Conservation (phyloP, 2,329 filamentous ascomycete genomes). For the Atkinsonella hypoxylon region DNA sequence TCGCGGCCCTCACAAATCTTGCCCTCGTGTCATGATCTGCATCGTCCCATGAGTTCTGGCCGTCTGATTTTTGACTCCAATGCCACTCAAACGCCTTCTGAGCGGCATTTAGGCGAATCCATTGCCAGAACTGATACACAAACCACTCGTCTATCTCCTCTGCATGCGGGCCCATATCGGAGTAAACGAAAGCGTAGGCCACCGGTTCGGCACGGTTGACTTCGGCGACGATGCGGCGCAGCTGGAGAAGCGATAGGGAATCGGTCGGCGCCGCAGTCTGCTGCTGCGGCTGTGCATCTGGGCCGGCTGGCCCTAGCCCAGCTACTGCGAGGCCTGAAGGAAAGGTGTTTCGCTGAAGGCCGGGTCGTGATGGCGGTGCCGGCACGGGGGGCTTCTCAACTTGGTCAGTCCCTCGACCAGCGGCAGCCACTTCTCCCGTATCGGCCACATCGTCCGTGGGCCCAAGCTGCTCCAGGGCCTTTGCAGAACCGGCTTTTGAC, state of each 20-base stretch:
- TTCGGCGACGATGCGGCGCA: conserved; percentile 61
- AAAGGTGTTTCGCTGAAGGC: conserved; percentile 15
- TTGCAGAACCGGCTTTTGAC: neutral
- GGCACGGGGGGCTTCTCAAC: conserved; percentile 20
- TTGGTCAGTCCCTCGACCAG: conserved; percentile 23
- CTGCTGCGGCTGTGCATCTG: conserved; percentile 9
- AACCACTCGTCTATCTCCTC: conserved; percentile 98
- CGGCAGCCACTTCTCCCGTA: conserved; percentile 23
- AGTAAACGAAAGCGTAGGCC: conserved; percentile 78
- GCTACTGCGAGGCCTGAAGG: conserved; percentile 11
- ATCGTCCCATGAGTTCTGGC: conserved; percentile 48
- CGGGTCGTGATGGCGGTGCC: conserved; percentile 9
- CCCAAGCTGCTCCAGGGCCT: conserved; percentile 1
- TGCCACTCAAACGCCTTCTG: conserved; percentile 66
- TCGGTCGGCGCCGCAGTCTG: conserved; percentile 38
- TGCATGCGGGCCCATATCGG: conserved; percentile 59
- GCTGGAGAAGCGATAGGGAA: conserved; percentile 63
- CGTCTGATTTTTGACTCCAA: conserved; percentile 46
- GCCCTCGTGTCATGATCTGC: conserved; percentile 42
- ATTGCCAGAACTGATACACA: conserved; percentile 77
- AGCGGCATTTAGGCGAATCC: conserved; percentile 62
- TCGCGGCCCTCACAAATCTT: conserved; percentile 44
- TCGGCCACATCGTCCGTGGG: conserved; percentile 28
- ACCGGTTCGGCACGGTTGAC: conserved; percentile 57
- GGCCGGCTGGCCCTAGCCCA: conserved; percentile 10